Base-by-base conservation (phyloP, 2,329 filamentous ascomycete species). In the Botrytis paeoniae region DNA sequence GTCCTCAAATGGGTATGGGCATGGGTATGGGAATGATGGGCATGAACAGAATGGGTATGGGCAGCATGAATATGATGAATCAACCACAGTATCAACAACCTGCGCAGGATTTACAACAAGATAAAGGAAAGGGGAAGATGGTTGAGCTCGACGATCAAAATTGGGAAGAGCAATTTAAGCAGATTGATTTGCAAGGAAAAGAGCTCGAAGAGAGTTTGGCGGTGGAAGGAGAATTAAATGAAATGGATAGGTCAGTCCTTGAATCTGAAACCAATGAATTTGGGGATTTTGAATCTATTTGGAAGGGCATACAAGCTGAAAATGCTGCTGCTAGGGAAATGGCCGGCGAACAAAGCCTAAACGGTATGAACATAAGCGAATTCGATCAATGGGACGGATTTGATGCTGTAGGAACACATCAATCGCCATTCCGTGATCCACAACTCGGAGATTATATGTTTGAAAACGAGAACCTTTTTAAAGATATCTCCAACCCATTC, bases 161-260 rank as follows among this genome's bases (percentile, higher is more conserved):
- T 80, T 98, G 96, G 96, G 95, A 98, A 83, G 93, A 94, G 78
- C 94, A 98, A 82, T 99, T 99, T 82, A 93, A 94, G 73, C 90
- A 96, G 82, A 91, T 98, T 81, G 93, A 95, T 81, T 84, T 91
- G 75, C 86, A 90, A 75, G 80, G 84, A 71, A 81, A 88, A 69
- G 82, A 85, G 75, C 82, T 86, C 73, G 81, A 85, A 72, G 77
- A 84, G 79, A 62, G 78, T 77, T 22, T 81, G 51, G 63, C 80
- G 76, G 79, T 80, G 76, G 76, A 84, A 72, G 69, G 89, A 74
- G 95, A 98, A 85, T 87, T 98, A 78, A 91, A 97, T 83, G 89
- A 94, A 83, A 89, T 97, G 85, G 95, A 98, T 86, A 91, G 89
- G 90, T 92, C 88, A 91, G 90, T 92, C 78, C 82, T 90, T 79